Evolutionary conservation across 2,329 filamentous ascomycete genomes (phyloP).

Genomic region (Hypoxylon sp.): DNA sequence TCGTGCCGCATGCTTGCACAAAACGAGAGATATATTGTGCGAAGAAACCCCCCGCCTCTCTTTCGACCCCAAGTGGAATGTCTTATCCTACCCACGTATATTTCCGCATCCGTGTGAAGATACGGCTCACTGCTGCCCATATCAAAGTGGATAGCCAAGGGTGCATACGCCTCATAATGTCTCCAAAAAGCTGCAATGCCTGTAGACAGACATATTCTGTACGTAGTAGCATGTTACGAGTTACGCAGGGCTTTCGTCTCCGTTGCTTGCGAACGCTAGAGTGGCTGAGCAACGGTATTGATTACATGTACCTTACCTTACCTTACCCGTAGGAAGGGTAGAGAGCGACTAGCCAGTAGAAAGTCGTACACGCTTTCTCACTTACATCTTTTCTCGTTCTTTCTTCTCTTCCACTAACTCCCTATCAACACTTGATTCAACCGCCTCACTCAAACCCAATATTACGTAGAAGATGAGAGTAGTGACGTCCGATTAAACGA

Average conservation of each 20-base stretch:
- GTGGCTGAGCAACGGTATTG: constrained; percentile 38
- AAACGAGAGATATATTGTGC: constrained; percentile 28
- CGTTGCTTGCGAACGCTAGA: constrained; percentile 24
- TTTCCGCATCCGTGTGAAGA: constrained; percentile 13
- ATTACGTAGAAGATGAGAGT: constrained; percentile 14
- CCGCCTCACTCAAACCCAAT: constrained; percentile 7
- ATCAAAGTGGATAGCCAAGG: constrained; percentile 33
- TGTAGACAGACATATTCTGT: constrained; percentile 1
- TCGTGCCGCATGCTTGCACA: constrained; percentile 35
- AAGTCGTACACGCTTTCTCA: constrained; percentile 14
- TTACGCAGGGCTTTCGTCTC: constrained; percentile 20
- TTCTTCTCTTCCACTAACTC: constrained; percentile 6
- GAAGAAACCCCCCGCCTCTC: constrained; percentile 21
- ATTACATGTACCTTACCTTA: constrained; percentile 11
- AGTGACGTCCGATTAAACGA: constrained; percentile 42
- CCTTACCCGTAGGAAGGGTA: constrained; percentile 2
- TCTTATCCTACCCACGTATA: constrained; percentile 8
- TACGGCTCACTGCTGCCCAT: constrained; percentile 15
- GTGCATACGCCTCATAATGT: constrained; percentile 31
- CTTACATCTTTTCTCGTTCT: constrained; percentile 2
- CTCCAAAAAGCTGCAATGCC: constrained; percentile 24
- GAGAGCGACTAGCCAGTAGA: constrained; percentile 17
- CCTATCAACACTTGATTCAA: constrained; percentile 19
- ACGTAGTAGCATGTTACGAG: constrained; percentile 19
- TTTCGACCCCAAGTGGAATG: constrained; percentile 5